These are phyloP conservation scores for Wickerhamiella vanderwaltii DNA, from an alignment of 805 yeast species.

Conservation along the genomic window DNA sequence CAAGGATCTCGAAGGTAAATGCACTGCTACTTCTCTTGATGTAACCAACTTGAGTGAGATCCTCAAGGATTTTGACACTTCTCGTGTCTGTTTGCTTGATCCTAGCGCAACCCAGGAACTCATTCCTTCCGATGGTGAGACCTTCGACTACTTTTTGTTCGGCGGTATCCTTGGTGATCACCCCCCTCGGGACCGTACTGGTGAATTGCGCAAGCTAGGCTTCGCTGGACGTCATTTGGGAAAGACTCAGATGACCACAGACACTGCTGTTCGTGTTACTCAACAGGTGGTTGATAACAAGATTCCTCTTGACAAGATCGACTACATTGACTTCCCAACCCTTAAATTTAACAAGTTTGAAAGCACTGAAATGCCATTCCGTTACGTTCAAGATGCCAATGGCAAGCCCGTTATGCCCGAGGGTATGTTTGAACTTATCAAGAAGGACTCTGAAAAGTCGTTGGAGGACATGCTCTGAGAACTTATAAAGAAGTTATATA, in stretches of 20 bases:
- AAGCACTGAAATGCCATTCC: slow-evolving; percentile 95
- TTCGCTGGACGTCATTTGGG: slow-evolving; percentile 82
- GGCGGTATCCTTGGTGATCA: slow-evolving; percentile 96
- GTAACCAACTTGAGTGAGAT: slow-evolving; percentile 32
- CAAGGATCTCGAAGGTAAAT: slow-evolving; percentile 30
- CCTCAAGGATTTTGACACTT: slow-evolving; percentile 29
- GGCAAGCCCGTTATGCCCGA: slow-evolving; percentile 76
- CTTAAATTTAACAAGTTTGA: slow-evolving; percentile 77
- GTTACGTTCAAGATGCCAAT: slow-evolving; percentile 58
- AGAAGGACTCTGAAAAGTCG: slow-evolving; percentile 68
- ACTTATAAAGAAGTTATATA: neutral
- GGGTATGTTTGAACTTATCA: slow-evolving; percentile 82
- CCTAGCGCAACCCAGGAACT: slow-evolving; percentile 74
- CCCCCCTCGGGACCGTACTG: slow-evolving; percentile 78
- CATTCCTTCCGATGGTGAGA: slow-evolving; percentile 49
- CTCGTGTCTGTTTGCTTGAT: slow-evolving; percentile 70
- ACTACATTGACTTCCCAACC: slow-evolving; percentile 88
- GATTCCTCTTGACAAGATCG: slow-evolving; percentile 53
- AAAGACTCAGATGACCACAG: slow-evolving; percentile 89
- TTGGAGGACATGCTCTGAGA: slow-evolving; percentile 19
- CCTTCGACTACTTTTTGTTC: slow-evolving; percentile 80
- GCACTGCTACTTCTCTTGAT: slow-evolving; percentile 75
- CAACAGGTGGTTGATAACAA: slow-evolving; percentile 58
- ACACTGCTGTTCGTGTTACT: slow-evolving; percentile 90
- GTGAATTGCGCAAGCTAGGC: slow-evolving; percentile 76